phyloP scores from a whole-genome alignment of 2,329 filamentous ascomycete species.

The Hymenoscyphus repandus region DNA sequence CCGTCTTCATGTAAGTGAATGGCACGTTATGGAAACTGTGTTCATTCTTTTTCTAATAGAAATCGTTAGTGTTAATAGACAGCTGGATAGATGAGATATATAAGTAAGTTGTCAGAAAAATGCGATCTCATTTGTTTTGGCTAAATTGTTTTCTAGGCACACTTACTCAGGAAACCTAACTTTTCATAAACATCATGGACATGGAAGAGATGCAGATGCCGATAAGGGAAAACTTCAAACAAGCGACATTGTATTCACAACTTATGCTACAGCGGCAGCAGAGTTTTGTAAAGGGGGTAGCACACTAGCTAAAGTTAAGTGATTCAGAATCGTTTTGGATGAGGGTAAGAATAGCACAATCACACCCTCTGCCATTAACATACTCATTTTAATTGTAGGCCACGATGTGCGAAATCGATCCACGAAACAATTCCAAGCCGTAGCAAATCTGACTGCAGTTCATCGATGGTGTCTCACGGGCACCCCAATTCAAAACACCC shows the following conservation, averaged over 20 bases:
- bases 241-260: constrained; percentile 41
- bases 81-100: not conserved
- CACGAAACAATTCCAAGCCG: constrained; percentile 41
- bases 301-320: constrained; percentile 34
- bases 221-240: constrained; percentile 25
- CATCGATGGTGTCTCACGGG: constrained; percentile 34
- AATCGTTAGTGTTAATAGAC: not conserved
- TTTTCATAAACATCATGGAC: constrained; percentile 34
- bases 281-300: constrained; percentile 29
- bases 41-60: not conserved
- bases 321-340: constrained; percentile 40
- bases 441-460: constrained; percentile 36
- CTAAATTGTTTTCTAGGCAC: constrained; percentile 28
- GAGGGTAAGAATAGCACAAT: constrained; percentile 35
- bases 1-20: constrained; percentile 37
- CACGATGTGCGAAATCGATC: constrained; percentile 44
- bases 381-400: constrained; percentile 30
- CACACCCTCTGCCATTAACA: not conserved
- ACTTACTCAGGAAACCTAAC: constrained; percentile 22
- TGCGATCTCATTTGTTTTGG: not conserved
- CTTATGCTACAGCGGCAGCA: constrained; percentile 40
- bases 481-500: constrained; percentile 29
- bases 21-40: not conserved
- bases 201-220: constrained; percentile 23
- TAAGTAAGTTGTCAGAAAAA: not conserved